Base-by-base conservation (phyloP, 768 basidiomycete species). In the Coprinopsis sp. region DNA sequence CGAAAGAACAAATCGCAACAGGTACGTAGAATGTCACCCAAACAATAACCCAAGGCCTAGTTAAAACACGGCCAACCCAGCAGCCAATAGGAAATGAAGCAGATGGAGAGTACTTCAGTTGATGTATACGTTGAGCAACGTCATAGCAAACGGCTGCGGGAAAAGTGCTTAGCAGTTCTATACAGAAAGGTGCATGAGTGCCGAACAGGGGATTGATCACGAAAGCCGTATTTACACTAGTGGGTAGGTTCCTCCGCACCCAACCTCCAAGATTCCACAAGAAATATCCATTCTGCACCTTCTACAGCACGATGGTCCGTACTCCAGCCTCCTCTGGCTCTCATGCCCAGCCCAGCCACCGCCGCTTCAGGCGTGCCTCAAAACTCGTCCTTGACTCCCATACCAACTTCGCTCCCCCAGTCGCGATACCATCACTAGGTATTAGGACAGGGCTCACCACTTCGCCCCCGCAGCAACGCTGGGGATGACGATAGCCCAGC, bases 301-400 rank as follows among this genome's bases (percentile, higher is more conserved):
- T 94, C 91, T 8, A 92, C 81, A 6, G 93, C 81, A 13, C 91
- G 68, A 64, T 94, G 91, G 54, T 94, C 91, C 38, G 85, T 91
- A 51, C 80, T 81, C 87, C 91, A 93, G 52, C 84, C 53, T 37
- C 65, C 53, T 49, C 62, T 60, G 23, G 60, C 63, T 19, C 31
- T 52, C 50, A 39, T 22, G 14, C n/a, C n/a, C n/a, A n/a, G n/a
- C n/a, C 36, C 22, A 43, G 23, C 8, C 29, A 30, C n/a, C 19
- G 29, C 34, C 24, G 22, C n/a, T n/a, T 33, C 61, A n/a, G n/a
- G n/a, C n/a, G n/a, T n/a, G n/a, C n/a, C 40, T 60, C 64, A 54
- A 57, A 59, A n/a, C 56, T 58, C 28, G 54, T 43, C 46, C 37
- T 79, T 72, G 33, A 85, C 82, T 85, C 78, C n/a, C 79, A 82